These are phyloP conservation scores for Tilletia indica DNA, from an alignment of 1,284 basidiomycete species.

Conservation along the genomic window DNA sequence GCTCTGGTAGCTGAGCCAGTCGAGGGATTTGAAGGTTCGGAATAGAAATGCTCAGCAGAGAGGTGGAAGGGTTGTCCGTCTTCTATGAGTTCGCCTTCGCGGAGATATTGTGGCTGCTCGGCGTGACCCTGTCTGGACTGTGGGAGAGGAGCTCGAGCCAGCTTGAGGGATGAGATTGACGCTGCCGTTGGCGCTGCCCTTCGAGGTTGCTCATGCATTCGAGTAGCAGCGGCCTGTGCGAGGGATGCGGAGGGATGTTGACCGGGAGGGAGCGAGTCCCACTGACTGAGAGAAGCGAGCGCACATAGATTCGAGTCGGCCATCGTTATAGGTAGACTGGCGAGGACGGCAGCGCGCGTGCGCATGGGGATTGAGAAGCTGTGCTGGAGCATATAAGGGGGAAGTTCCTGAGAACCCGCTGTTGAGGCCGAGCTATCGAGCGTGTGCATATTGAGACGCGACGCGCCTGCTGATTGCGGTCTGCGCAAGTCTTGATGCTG, in stretches of 20 bases:
- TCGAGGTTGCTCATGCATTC: background rate
- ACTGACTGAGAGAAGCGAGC: background rate
- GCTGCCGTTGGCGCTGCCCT: no score
- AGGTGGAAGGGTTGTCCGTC: background rate
- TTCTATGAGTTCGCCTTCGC: background rate
- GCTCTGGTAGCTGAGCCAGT: background rate
- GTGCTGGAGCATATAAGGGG: background rate
- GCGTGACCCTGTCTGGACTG: no score
- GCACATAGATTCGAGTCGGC: background rate
- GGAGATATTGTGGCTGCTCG: background rate
- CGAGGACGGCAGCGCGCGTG: slow-evolving; percentile 14
- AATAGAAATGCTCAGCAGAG: background rate
- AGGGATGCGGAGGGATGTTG: background rate
- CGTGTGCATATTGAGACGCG: background rate
- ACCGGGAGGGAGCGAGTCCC: slow-evolving; percentile 4
- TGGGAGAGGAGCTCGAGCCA: no score
- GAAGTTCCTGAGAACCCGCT: no score
- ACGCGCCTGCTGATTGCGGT: background rate
- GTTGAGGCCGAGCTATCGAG: background rate
- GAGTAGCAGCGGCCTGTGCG: background rate
- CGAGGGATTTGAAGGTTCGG: background rate
- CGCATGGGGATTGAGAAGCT: background rate
- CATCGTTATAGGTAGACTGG: background rate
- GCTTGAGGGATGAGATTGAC: no score
- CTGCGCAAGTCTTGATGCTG: background rate